Evolutionary conservation across 2,329 filamentous ascomycete species (phyloP), one percentile per base, ranked within the genome.

Genomic region (Leptographium radiaticola): DNA sequence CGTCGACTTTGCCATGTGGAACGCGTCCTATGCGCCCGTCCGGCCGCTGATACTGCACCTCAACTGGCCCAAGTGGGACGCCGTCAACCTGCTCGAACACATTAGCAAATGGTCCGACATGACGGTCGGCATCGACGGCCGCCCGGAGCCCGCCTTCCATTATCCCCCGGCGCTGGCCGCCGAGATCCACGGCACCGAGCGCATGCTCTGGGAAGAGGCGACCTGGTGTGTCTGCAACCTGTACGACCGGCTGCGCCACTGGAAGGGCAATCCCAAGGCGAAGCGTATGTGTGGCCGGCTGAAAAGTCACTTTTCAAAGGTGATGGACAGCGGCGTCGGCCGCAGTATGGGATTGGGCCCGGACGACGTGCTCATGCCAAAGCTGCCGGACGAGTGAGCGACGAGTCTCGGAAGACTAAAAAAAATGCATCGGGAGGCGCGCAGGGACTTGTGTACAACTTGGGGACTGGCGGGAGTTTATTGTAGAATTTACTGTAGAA

Each of bases 31-130:
- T 13, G 12, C 25, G 1, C 13, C 20, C n/a, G 60, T 62, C 16
- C 58, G 59, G 12, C 59, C 60, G 20, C 57, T 69, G 49, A 69
- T 70, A 56, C 57, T 68, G 43, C 68, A 69, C 57, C 61, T 64
- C 57, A 65, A 65, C 57, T 63, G 63, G 47, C 62, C 65, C 54
- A 68, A 69, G 57, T 62, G 68, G 55, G 66, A 70, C 54, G 60
- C 67, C 20, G 56, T 58, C 16, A 59, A 57, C 25, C 51, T 68
- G 18, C 55, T 60, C 7, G 57, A 59, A 20, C 30, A 54, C 34
- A 44, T 60, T 43, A 59, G 57, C 38, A 59, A 55, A 53, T 59
- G 63, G 45, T 58, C 59, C 16, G 58, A 53, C 39, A 59, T 40
- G 50, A 59, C 63, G 4, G 42, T 33, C 25, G 60, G 63, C 34